Conservation (phyloP, 2,329 filamentous ascomycete genomes). For the Didymellaceae sp. region DNA sequence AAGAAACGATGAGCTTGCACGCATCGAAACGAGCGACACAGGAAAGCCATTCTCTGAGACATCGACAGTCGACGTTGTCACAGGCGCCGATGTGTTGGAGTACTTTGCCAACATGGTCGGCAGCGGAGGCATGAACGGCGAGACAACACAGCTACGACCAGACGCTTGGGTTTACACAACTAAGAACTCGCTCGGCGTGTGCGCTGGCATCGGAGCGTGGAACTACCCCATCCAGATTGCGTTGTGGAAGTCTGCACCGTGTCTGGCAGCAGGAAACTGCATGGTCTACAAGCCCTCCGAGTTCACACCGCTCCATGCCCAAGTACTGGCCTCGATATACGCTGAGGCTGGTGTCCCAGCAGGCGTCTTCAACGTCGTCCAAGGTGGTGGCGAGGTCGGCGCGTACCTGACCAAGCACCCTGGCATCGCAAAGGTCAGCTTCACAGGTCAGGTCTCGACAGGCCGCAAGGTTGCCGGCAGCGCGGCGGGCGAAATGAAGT, state of each 20-base stretch:
- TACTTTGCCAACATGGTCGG: slow-evolving; percentile 84
- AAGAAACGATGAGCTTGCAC: slow-evolving; percentile 80
- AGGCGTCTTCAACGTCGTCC: slow-evolving; percentile 86
- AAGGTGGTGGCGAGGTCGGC: slow-evolving; percentile 79
- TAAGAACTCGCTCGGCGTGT: slow-evolving; percentile 82
- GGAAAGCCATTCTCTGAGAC: slow-evolving; percentile 88
- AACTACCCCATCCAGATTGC: slow-evolving; percentile 93
- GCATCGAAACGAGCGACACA: slow-evolving; percentile 81
- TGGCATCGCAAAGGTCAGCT: slow-evolving; percentile 81
- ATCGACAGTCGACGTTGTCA: slow-evolving; percentile 80
- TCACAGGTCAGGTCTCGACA: slow-evolving; percentile 85
- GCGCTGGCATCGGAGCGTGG: slow-evolving; percentile 87
- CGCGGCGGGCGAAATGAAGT: slow-evolving; percentile 82
- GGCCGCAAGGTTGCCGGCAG: slow-evolving; percentile 80
- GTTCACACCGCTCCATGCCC: slow-evolving; percentile 82
- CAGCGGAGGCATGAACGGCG: slow-evolving; percentile 79
- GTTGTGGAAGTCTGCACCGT: slow-evolving; percentile 87
- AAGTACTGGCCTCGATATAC: slow-evolving; percentile 77
- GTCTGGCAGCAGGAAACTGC: slow-evolving; percentile 83
- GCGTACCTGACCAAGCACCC: slow-evolving; percentile 76
- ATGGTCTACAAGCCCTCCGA: slow-evolving; percentile 93
- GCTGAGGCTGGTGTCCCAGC: slow-evolving; percentile 78
- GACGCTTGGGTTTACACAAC: slow-evolving; percentile 84
- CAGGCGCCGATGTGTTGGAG: slow-evolving; percentile 83
- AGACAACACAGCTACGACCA: slow-evolving; percentile 74